These are phyloP conservation scores for Fusarium kyushuense DNA, from an alignment of 2,329 filamentous ascomycete genomes.

Conservation along the genomic window DNA sequence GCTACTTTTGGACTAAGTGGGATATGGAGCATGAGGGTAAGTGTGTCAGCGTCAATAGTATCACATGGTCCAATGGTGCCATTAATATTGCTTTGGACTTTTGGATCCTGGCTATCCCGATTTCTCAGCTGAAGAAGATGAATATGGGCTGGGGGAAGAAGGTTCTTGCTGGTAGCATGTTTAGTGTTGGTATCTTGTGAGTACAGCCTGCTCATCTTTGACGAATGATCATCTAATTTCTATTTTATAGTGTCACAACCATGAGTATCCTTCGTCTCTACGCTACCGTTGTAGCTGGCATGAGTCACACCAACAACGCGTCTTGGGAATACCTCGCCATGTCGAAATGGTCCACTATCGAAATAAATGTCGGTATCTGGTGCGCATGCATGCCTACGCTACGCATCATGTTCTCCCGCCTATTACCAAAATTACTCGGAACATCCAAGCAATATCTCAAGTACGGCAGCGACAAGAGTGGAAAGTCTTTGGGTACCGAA, in stretches of 20 bases:
- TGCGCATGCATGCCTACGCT: not conserved
- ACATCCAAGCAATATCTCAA: slow-evolving; percentile 1
- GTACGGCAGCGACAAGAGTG: not conserved
- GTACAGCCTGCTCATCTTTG: slow-evolving; percentile 24
- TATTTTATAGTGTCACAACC: not conserved
- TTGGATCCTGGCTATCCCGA: slow-evolving; percentile 64
- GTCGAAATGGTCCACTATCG: slow-evolving; percentile 5
- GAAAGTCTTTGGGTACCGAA: not conserved
- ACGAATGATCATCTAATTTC: too few relatives aligned
- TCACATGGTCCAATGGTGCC: slow-evolving; percentile 64
- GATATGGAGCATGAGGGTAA: slow-evolving; percentile 54
- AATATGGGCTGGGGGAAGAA: slow-evolving; percentile 62
- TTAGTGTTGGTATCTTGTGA: slow-evolving; percentile 61
- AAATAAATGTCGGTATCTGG: not conserved
- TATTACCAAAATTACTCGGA: not conserved
- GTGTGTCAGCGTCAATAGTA: slow-evolving; percentile 63
- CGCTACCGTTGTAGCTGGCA: not conserved
- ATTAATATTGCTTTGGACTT: slow-evolving; percentile 65
- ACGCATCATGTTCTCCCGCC: not conserved
- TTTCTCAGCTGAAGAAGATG: slow-evolving; percentile 58
- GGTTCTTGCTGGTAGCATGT: slow-evolving; percentile 61
- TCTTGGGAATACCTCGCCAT: not conserved
- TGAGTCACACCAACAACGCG: not conserved
- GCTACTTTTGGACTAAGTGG: slow-evolving; percentile 66
- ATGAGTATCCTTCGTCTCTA: not conserved